Evolutionary conservation across 306 rosid species (phyloP).

Genomic region (Cucumis sativus): DNA sequence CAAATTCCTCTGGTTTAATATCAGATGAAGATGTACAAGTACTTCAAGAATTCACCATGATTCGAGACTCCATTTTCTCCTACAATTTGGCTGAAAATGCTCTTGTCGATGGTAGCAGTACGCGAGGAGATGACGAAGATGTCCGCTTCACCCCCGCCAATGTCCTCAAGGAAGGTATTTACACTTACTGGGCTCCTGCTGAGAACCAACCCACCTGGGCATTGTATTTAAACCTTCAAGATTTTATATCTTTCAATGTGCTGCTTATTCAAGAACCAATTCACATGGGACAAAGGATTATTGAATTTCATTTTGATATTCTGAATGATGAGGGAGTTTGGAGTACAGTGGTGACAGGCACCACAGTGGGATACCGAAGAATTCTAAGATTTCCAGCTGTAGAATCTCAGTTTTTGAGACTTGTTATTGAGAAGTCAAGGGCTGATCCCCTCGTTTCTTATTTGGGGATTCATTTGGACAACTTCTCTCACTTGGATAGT

Average conservation of each 20-base stretch:
- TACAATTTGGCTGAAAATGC: conserved; percentile 48
- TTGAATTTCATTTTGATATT: conserved; percentile 57
- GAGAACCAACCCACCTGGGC: conserved; percentile 44
- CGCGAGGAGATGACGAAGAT: conserved; percentile 38
- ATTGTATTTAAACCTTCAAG: conserved; percentile 42
- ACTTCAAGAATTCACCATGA: conserved; percentile 59
- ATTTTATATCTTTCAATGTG: conserved; percentile 54
- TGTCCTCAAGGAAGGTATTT: conserved; percentile 50
- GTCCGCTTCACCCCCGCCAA: conserved; percentile 45
- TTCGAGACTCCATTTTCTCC: conserved; percentile 59
- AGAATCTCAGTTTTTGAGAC: conserved; percentile 48
- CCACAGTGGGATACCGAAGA: conserved; percentile 76
- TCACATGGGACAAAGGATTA: conserved; percentile 81
- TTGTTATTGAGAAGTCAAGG: conserved; percentile 53
- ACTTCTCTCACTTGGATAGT: conserved; percentile 25
- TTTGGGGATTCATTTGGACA: conserved; percentile 55
- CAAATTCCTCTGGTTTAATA: conserved; percentile 83
- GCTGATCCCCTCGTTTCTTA: conserved; percentile 60
- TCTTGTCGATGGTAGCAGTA: conserved; percentile 44
- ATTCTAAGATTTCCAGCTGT: conserved; percentile 44
- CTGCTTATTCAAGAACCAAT: conserved; percentile 78
- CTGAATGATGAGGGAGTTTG: conserved; percentile 31
- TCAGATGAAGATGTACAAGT: conserved; percentile 70
- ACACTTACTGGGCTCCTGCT: conserved; percentile 76
- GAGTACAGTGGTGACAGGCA: conserved; percentile 46